These are phyloP conservation scores for Dipodascus geniculatus DNA, from an alignment of 805 yeast genomes.

Conservation along the genomic window DNA sequence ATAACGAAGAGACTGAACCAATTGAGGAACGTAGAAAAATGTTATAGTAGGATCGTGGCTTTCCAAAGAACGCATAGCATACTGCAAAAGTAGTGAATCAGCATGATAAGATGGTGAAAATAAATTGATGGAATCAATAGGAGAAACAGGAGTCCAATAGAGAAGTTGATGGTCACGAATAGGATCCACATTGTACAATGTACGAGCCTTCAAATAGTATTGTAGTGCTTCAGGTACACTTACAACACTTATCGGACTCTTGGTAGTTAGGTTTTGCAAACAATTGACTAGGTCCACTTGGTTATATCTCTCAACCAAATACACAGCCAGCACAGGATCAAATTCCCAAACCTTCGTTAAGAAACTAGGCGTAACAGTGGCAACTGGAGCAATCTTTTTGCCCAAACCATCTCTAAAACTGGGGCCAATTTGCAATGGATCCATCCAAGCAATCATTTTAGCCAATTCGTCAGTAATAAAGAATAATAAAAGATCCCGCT, in stretches of 20 bases:
- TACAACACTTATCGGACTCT: conserved; percentile 49
- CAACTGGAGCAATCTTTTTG: conserved; percentile 2
- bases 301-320: conserved; percentile 51
- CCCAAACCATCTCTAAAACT: conserved; percentile 10
- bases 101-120: conserved; percentile 64
- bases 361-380: conserved; percentile 20
- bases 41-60: conserved; percentile 77
- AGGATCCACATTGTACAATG: conserved; percentile 13
- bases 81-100: conserved; percentile 65
- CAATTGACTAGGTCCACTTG: conserved; percentile 26
- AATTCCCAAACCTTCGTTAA: conserved; percentile 48
- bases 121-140: conserved; percentile 73
- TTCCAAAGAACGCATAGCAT: conserved; percentile 81
- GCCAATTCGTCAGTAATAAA: conserved; percentile 70
- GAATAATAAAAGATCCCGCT: conserved; percentile 42
- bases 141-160: conserved; percentile 68
- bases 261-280: conserved; percentile 35
- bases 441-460: conserved; percentile 66
- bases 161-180: conserved; percentile 24
- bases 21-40: conserved; percentile 95
- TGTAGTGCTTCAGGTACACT: conserved; percentile 47
- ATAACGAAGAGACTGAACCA: conserved; percentile 82
- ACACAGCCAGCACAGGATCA: conserved; percentile 63
- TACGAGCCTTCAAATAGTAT: conserved; percentile 29
- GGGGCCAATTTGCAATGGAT: conserved; percentile 37